phyloP scores from a whole-genome alignment of 2,329 filamentous ascomycete genomes.

The Pestalotiopsis fici region DNA sequence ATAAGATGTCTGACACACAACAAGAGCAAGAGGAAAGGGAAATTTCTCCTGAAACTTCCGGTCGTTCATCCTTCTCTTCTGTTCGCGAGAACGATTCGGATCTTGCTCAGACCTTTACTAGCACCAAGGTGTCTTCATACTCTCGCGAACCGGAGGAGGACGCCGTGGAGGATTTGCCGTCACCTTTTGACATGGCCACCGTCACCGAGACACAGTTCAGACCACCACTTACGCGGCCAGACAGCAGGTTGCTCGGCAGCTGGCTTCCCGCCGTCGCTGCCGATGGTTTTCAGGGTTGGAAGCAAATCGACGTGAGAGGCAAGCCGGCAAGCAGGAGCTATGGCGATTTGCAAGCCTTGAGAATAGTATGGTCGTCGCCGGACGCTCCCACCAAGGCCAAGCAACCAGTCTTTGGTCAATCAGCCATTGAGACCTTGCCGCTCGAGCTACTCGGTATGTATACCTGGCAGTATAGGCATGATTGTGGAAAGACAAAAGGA shows the following conservation, averaged over 20 bases:
- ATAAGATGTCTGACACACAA: constrained; percentile 25
- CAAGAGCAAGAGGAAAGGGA: constrained; percentile 18
- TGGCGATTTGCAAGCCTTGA: constrained; percentile 58
- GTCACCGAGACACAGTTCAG: constrained; percentile 47
- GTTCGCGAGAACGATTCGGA: constrained; percentile 61
- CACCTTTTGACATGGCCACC: constrained; percentile 40
- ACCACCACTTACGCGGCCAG: constrained; percentile 54
- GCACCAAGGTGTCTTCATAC: constrained; percentile 63
- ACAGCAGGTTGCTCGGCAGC: constrained; percentile 58
- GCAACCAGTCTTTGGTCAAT: constrained; percentile 41
- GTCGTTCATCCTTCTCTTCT: constrained; percentile 62
- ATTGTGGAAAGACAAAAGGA: too few species aligned
- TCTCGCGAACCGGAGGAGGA: constrained; percentile 46
- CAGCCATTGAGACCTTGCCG: constrained; percentile 68
- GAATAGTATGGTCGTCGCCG: constrained; percentile 54
- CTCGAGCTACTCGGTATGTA: constrained; percentile 70
- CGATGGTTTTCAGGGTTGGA: constrained; percentile 63
- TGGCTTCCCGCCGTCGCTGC: constrained; percentile 52
- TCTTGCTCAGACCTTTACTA: constrained; percentile 63
- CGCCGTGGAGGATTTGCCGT: constrained; percentile 52
- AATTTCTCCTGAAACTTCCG: constrained; percentile 34
- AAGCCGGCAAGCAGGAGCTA: constrained; percentile 62
- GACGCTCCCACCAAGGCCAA: constrained; percentile 28
- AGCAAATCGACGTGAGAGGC: constrained; percentile 60
- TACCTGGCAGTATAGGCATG: neutral